Base-by-base conservation (phyloP, 2,329 filamentous ascomycete genomes). In the Chrysoporthe deuterocubensis region DNA sequence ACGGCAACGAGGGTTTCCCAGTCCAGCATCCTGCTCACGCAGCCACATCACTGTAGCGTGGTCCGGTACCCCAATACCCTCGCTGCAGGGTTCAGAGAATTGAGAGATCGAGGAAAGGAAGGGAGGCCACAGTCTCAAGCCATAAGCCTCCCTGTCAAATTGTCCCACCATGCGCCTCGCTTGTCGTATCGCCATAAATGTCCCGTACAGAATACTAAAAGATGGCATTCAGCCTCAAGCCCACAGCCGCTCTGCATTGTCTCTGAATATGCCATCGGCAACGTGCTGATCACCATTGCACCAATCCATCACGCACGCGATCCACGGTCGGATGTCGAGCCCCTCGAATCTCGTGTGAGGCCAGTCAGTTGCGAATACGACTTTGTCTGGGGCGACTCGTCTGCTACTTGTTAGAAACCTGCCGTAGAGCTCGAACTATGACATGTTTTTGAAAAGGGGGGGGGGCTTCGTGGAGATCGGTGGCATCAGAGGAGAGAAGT, bases 221-320 rank as follows among this genome's bases (percentile, higher is more conserved):
- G 7, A 44, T 57, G 21, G 13, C n/a, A 4, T 21, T 21, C 42
- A 34, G n/a, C 40, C 40, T 65, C 34, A 69, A 0, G 65, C 68
- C 79, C 79, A 81, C 67, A 90, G 74, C 48, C 82, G 80, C 72
- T 87, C 81, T 0, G 87, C 85, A 71, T 90, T 90, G 26, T 76
- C 77, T 57, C 81, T 80, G 71, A 90, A 88, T 0, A 90, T 73
- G 61, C 82, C 81, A 64, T 84, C 79, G 32, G 81, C 76, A 48
- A 87, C 74, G 8, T 75, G 71, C 5, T 79, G 76, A 64, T 84
- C 78, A 1, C 79, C 77, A 1, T 78, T 80, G 71, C 85, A 87
- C 81, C 85, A 85, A 16, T 83, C 78, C 65, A 89, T 74, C 61
- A 86, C 84, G 64, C 76, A 79, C 67, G 87, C 80, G 40, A 87